Evolutionary conservation across 2,329 filamentous ascomycete species (phyloP).

Genomic region (Calonectria pseudoreteaudii): DNA sequence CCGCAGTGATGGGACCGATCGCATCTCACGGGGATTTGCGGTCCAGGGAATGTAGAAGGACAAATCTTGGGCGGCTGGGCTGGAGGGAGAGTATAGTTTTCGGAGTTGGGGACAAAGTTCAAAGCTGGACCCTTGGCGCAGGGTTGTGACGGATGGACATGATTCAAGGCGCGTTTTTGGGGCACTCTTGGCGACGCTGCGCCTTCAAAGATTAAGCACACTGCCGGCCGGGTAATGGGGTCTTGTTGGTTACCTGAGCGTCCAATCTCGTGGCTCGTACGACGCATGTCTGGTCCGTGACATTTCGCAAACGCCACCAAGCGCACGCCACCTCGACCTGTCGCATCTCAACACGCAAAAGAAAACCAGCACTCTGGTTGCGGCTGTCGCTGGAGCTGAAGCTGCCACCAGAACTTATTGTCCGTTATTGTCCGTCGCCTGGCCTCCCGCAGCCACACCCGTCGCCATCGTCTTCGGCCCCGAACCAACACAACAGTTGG

Average conservation of each 20-base stretch:
- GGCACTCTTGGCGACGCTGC: not conserved
- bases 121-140: not conserved
- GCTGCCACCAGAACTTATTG: no score
- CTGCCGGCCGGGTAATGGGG: not conserved
- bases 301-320: not conserved
- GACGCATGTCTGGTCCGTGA: not conserved
- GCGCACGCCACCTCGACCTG: not conserved
- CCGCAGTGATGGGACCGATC: not conserved
- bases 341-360: not conserved
- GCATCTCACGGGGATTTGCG: not conserved
- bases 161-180: not conserved
- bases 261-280: slow-evolving; percentile 19
- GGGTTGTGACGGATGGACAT: not conserved
- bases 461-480: not conserved
- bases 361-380: not conserved
- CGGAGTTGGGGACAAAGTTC: not conserved
- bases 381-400: not conserved
- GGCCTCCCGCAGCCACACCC: slow-evolving; percentile 12
- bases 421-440: no score
- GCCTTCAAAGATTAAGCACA: not conserved
- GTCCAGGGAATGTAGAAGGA: not conserved
- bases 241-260: not conserved
- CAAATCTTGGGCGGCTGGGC: not conserved
- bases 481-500: no score
- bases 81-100: not conserved